These are phyloP conservation scores for Cercospora canescens DNA, from an alignment of 2,329 filamentous ascomycete species.

Conservation along the genomic window DNA sequence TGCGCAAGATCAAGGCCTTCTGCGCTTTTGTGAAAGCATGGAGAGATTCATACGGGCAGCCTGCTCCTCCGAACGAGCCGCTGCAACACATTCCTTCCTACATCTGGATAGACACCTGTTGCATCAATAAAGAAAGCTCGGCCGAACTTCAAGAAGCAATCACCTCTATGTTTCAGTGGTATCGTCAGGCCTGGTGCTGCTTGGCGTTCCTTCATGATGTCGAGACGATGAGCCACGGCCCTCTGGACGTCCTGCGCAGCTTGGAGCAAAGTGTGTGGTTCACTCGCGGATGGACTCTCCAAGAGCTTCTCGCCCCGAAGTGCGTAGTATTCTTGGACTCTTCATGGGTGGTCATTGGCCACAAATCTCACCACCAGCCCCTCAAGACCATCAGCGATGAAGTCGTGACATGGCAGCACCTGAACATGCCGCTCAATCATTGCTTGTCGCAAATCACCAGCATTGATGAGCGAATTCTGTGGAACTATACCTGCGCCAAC, in stretches of 20 bases:
- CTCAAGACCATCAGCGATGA: background rate
- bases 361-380: slow-evolving; percentile 8
- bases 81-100: background rate
- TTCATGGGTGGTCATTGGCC: slow-evolving; percentile 14
- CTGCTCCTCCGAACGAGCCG: background rate
- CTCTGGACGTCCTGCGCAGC: background rate
- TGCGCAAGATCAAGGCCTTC: slow-evolving; percentile 1
- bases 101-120: slow-evolving; percentile 24
- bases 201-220: slow-evolving; percentile 19
- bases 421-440: slow-evolving; percentile 6
- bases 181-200: slow-evolving; percentile 16
- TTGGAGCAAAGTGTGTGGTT: slow-evolving; percentile 24
- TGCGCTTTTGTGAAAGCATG: background rate
- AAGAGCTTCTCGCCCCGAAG: slow-evolving; percentile 27
- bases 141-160: slow-evolving; percentile 23
- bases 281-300: slow-evolving; percentile 28
- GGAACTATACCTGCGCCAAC: background rate
- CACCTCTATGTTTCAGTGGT: slow-evolving; percentile 25
- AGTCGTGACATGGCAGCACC: background rate
- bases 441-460: slow-evolving; percentile 14
- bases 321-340: slow-evolving; percentile 17
- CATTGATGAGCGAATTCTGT: slow-evolving; percentile 12
- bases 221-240: background rate
- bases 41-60: background rate
- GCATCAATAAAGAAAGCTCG: slow-evolving; percentile 15